Evolutionary conservation across 441 rosid genomes (phyloP).

Genomic region (Corymbia calophylla): DNA sequence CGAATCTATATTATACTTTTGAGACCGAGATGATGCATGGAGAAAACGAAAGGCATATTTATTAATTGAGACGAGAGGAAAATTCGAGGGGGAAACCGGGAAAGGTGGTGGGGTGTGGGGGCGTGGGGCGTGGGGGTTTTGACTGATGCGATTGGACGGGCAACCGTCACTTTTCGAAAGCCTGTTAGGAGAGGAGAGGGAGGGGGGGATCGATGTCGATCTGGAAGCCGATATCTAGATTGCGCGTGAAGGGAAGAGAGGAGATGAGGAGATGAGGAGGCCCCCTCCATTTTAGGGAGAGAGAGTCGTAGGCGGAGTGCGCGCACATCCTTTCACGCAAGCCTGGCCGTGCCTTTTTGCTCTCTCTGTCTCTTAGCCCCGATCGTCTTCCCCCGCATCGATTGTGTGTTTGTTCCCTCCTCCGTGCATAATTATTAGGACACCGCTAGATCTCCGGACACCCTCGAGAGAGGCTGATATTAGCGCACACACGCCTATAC

Average conservation of each 20-base stretch:
- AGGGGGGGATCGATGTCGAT: neutral
- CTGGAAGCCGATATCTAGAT: neutral
- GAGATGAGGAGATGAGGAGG: neutral
- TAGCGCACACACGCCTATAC: neutral
- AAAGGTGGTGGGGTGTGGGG: neutral
- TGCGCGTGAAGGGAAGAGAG: neutral
- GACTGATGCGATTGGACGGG: neutral
- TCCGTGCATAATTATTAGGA: neutral
- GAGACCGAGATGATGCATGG: neutral
- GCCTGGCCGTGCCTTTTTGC: neutral
- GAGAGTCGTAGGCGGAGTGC: neutral
- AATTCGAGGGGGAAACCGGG: neutral
- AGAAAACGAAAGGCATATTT: neutral
- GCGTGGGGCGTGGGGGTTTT: neutral
- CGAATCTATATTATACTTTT: neutral
- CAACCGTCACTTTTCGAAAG: neutral
- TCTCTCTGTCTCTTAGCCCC: neutral
- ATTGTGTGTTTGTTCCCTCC: neutral
- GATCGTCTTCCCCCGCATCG: neutral
- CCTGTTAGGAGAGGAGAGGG: neutral
- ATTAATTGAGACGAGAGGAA: neutral
- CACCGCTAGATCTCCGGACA: neutral
- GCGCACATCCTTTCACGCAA: neutral
- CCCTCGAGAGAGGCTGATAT: accelerated
- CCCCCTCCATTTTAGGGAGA: neutral